A percentile compares a stretch with the other conserved stretches of the same genome.
Evolutionary conservation across 108 stramenopile species (phyloP).

Genomic region (Fistulifera pelliculosa): DNA sequence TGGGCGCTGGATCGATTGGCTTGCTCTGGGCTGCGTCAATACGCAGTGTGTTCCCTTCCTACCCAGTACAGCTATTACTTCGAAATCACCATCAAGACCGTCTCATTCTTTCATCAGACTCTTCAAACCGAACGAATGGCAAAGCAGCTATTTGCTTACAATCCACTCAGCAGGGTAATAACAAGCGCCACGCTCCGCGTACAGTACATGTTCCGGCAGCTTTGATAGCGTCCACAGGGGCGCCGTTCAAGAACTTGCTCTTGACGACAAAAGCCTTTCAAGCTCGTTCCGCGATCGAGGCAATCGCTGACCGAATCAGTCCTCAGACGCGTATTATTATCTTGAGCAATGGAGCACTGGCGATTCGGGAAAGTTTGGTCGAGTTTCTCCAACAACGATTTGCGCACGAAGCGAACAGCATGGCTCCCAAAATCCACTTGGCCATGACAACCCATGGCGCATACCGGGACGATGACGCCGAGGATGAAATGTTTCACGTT

Average conservation of each 20-base stretch:
- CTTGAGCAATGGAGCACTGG: constrained; percentile 47
- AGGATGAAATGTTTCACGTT: constrained; percentile 20
- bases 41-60: constrained; percentile 28
- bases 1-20: constrained; percentile 45
- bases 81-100: constrained; percentile 15
- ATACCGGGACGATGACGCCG: constrained; percentile 13
- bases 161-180: no score
- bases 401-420: no score
- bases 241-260: constrained; percentile 24
- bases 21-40: constrained; percentile 31
- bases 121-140: no score
- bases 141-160: constrained; percentile 13
- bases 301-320: constrained; percentile 16
- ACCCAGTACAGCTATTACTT: constrained; percentile 26
- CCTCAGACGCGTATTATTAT: constrained; percentile 15
- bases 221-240: constrained; percentile 9
- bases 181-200: neutral
- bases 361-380: constrained; percentile 32
- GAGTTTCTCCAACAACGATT: no score
- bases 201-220: constrained; percentile 12
- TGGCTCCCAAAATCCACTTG: constrained; percentile 12
- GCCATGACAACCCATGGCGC: constrained; percentile 44
- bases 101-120: no score
- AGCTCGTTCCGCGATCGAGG: constrained; percentile 26
- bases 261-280: constrained; percentile 44